Conservation (phyloP, 2,329 filamentous ascomycete genomes). For the Cercospora sp. region DNA sequence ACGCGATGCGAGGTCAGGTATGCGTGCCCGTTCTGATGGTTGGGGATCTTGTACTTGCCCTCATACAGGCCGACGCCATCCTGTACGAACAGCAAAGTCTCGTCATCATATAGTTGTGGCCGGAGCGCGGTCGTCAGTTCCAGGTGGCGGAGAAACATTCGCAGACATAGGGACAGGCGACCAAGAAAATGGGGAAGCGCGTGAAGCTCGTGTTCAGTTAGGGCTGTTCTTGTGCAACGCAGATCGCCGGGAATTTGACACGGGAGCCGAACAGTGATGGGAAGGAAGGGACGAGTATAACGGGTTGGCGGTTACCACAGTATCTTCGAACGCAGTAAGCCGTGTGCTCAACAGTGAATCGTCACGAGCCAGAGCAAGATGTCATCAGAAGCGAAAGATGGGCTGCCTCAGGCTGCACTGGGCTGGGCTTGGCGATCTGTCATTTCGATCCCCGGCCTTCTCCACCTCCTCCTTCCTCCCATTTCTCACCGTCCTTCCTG, state of each 20-base stretch:
- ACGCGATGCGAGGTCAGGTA: constrained; percentile 94
- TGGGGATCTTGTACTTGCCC: constrained; percentile 93
- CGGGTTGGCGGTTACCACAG: neutral
- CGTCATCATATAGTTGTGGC: constrained; percentile 88
- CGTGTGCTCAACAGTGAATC: neutral
- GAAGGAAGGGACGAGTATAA: neutral
- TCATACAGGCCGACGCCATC: constrained; percentile 97
- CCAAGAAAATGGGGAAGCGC: neutral
- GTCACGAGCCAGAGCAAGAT: neutral
- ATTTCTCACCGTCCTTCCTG: neutral
- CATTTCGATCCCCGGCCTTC: neutral
- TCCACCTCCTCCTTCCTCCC: constrained; percentile 1
- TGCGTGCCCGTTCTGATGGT: constrained; percentile 92
- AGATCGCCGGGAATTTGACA: neutral
- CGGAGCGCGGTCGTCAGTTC: constrained; percentile 95
- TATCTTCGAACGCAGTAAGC: neutral
- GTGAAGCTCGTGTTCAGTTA: neutral
- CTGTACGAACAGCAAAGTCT: constrained; percentile 93
- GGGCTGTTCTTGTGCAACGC: constrained; percentile 10
- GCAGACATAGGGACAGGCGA: constrained; percentile 33
- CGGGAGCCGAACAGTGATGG: neutral
- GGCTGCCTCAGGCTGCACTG: neutral
- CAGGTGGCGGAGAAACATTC: constrained; percentile 95
- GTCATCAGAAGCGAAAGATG: neutral
- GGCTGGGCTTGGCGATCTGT: neutral